Conservation (phyloP, 2,329 filamentous ascomycete species). For the Ascochyta pisi region DNA sequence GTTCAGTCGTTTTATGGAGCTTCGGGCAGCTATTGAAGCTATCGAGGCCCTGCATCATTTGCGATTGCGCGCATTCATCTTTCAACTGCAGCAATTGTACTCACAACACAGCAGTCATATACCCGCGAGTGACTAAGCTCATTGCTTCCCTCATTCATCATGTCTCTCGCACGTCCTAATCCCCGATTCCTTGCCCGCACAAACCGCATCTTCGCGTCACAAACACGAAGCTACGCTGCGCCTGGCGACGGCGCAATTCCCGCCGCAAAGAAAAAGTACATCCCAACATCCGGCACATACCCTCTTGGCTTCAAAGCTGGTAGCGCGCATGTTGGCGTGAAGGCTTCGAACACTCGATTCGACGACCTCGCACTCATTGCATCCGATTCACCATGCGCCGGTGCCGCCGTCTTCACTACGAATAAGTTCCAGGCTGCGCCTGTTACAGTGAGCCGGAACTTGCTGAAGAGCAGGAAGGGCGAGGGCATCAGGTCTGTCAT, state of each 20-base stretch:
- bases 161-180: constrained; percentile 43
- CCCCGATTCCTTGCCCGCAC: constrained; percentile 36
- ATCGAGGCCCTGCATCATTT: constrained; percentile 17
- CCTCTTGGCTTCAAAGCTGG: constrained; percentile 88
- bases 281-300: constrained; percentile 84
- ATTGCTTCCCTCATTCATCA: constrained; percentile 12
- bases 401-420: constrained; percentile 93
- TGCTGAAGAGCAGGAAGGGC: constrained; percentile 71
- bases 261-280: constrained; percentile 84
- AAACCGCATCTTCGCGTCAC: constrained; percentile 37
- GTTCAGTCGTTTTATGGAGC: background rate
- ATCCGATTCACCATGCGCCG: constrained; percentile 84
- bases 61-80: constrained; percentile 6
- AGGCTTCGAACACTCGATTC: constrained; percentile 87
- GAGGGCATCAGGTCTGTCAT: constrained; percentile 79
- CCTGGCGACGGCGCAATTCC: constrained; percentile 69
- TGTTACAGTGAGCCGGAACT: constrained; percentile 80
- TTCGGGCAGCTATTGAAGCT: constrained; percentile 3
- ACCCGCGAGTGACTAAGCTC: background rate
- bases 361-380: constrained; percentile 89
- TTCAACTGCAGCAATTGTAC: constrained; percentile 5
- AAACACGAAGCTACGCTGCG: constrained; percentile 65
- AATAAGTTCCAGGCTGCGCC: constrained; percentile 98
- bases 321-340: constrained; percentile 90
- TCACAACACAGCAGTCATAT: constrained; percentile 6